Evolutionary conservation across 2,329 filamentous ascomycete species (phyloP).

Genomic region (Pseudomassariella vexata): DNA sequence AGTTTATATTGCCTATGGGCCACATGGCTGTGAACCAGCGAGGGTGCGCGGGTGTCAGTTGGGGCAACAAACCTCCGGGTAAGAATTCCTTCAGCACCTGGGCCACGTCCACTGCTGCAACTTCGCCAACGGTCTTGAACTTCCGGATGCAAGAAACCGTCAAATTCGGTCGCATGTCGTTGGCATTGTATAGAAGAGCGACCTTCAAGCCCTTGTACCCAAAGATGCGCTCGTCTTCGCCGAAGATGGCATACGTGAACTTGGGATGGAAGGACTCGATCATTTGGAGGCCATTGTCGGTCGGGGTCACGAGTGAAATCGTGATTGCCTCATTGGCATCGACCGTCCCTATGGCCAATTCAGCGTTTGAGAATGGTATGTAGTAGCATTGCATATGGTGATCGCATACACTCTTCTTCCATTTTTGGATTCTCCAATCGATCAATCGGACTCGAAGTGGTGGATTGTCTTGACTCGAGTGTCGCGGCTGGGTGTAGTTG

Average conservation of each 20-base stretch:
- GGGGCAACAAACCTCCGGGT: constrained; percentile 53
- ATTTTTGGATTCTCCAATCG: too few relatives aligned
- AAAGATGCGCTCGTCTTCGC: constrained; percentile 86
- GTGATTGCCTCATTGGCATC: constrained; percentile 47
- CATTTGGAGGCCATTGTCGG: constrained; percentile 44
- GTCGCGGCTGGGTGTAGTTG: too few relatives aligned
- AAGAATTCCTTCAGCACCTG: constrained; percentile 60
- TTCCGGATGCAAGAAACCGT: constrained; percentile 67
- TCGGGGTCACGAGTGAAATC: constrained; percentile 52
- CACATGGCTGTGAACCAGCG: too few relatives aligned
- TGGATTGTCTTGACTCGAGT: too few relatives aligned
- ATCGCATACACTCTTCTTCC: constrained; percentile 9
- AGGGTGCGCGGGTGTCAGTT: constrained; percentile 3
- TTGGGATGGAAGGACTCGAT: constrained; percentile 71
- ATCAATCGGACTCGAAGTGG: too few relatives aligned
- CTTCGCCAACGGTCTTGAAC: constrained; percentile 62
- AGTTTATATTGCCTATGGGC: too few relatives aligned
- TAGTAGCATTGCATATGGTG: not conserved
- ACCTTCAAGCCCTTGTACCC: constrained; percentile 81
- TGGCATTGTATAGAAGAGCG: constrained; percentile 59
- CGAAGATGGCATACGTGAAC: constrained; percentile 90
- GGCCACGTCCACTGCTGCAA: constrained; percentile 63
- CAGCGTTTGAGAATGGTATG: not conserved
- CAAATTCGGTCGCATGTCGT: constrained; percentile 74
- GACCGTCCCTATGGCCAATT: constrained; percentile 5